Conservation (phyloP, 1,284 basidiomycete genomes). For the Trichosporon asahii region DNA sequence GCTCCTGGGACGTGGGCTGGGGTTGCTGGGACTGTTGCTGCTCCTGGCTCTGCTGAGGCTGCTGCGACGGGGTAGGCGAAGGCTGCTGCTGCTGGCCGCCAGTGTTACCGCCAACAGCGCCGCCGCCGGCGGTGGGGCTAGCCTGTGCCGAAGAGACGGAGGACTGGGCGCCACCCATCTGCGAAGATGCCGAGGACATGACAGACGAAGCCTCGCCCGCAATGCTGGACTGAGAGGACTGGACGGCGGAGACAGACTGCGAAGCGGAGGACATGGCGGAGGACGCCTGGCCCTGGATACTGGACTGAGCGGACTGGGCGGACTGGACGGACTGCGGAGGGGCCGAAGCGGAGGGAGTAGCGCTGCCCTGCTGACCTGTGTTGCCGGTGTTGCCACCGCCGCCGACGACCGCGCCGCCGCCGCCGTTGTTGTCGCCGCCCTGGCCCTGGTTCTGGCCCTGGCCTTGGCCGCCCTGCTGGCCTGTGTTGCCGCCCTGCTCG, state of each 20-base stretch:
- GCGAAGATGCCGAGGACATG: not conserved
- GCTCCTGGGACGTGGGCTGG: not conserved
- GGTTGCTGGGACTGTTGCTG: not conserved
- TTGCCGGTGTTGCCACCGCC: not conserved
- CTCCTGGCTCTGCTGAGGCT: not conserved
- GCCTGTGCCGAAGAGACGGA: no score
- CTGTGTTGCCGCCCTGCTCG: not conserved
- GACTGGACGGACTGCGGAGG: not conserved
- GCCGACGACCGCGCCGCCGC: not conserved
- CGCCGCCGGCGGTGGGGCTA: no score
- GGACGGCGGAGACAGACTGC: not conserved
- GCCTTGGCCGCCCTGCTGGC: no score
- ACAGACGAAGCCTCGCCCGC: not conserved
- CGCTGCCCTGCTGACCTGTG: not conserved
- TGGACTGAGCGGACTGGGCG: not conserved
- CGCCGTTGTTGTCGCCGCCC: no score
- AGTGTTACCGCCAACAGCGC: not conserved
- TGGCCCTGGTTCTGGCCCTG: no score
- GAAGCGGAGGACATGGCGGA: not conserved
- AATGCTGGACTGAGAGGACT: not conserved
- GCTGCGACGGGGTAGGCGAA: not conserved
- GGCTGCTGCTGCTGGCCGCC: not conserved
- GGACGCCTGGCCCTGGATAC: not conserved
- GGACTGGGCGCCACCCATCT: no score
- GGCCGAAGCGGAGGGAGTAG: not conserved